Evolutionary conservation across 2,329 filamentous ascomycete genomes (phyloP).

Genomic region (Ophiocordyceps unilateralis): DNA sequence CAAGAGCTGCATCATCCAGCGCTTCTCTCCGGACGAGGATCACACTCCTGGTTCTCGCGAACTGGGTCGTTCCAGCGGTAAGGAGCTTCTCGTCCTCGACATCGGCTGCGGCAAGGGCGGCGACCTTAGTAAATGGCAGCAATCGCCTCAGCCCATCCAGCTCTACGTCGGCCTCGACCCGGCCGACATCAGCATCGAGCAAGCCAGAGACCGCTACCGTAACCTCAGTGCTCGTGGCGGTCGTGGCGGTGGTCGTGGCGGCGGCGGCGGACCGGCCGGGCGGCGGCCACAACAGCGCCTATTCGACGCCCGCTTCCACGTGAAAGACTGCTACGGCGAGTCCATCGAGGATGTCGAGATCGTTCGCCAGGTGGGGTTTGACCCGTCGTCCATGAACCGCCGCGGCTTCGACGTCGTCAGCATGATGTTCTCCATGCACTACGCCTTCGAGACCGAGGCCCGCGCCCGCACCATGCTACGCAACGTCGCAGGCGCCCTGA

Average conservation of each 20-base stretch:
- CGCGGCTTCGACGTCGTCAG: slow-evolving; percentile 90
- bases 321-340: slow-evolving; percentile 85
- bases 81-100: slow-evolving; percentile 68
- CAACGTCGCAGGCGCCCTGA: slow-evolving; percentile 79
- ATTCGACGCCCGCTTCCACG: slow-evolving; percentile 75
- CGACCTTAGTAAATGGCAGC: slow-evolving; percentile 90
- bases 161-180: slow-evolving; percentile 91
- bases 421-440: slow-evolving; percentile 99
- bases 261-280: slow-evolving; percentile 33
- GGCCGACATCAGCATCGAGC: slow-evolving; percentile 78
- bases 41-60: slow-evolving; percentile 44
- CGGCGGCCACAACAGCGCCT: slow-evolving; percentile 34
- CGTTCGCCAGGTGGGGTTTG: slow-evolving; percentile 74
- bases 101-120: slow-evolving; percentile 95
- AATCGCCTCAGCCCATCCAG: slow-evolving; percentile 76
- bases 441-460: slow-evolving; percentile 83
- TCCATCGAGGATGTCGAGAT: slow-evolving; percentile 68
- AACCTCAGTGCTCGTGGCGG: slow-evolving; percentile 47
- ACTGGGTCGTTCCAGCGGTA: slow-evolving; percentile 29
- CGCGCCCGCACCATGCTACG: slow-evolving; percentile 84
- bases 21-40: slow-evolving; percentile 73
- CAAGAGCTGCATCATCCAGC: slow-evolving; percentile 93
- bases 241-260: slow-evolving; percentile 24
- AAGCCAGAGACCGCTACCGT: slow-evolving; percentile 70
- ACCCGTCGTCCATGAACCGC: slow-evolving; percentile 52